These are phyloP conservation scores for Wickerhamomyces bisporus DNA, from an alignment of 805 yeast species.

Conservation along the genomic window DNA sequence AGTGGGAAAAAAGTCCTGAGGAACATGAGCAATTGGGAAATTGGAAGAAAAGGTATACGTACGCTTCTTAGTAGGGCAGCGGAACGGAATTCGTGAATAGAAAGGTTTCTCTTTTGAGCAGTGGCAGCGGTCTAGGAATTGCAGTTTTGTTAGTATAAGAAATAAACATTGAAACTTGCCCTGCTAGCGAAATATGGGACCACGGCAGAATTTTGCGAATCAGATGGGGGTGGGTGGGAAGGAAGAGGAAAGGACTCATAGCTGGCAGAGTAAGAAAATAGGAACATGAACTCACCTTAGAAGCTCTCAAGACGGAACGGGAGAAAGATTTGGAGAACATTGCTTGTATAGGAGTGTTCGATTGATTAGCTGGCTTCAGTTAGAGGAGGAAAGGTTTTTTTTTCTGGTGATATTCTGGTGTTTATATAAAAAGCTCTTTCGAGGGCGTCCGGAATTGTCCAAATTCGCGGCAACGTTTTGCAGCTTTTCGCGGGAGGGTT, in stretches of 20 bases:
- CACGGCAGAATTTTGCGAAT: no score
- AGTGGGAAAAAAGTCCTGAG: slow-evolving; percentile 14
- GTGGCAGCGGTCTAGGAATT: slow-evolving; percentile 11
- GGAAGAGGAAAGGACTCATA: background rate
- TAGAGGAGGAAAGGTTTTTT: slow-evolving; percentile 1
- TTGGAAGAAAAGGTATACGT: slow-evolving; percentile 8
- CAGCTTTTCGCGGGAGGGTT: no score
- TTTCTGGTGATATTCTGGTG: background rate
- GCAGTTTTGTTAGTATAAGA: slow-evolving; percentile 3
- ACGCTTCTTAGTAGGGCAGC: slow-evolving; percentile 67
- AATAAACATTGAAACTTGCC: background rate
- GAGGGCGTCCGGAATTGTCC: slow-evolving; percentile 1
- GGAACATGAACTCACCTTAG: slow-evolving; percentile 10
- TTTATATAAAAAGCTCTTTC: no score
- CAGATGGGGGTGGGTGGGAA: no score
- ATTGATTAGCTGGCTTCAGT: background rate
- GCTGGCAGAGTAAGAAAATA: background rate
- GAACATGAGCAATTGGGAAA: background rate
- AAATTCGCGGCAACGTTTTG: background rate
- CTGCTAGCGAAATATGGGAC: no score
- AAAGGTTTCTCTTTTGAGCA: slow-evolving; percentile 58
- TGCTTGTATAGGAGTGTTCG: background rate
- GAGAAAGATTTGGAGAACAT: slow-evolving; percentile 15
- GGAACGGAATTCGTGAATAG: slow-evolving; percentile 94
- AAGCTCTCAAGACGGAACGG: slow-evolving; percentile 16